Base-by-base conservation (phyloP, 2,329 filamentous ascomycete species). In the Aspergillus sp. region DNA sequence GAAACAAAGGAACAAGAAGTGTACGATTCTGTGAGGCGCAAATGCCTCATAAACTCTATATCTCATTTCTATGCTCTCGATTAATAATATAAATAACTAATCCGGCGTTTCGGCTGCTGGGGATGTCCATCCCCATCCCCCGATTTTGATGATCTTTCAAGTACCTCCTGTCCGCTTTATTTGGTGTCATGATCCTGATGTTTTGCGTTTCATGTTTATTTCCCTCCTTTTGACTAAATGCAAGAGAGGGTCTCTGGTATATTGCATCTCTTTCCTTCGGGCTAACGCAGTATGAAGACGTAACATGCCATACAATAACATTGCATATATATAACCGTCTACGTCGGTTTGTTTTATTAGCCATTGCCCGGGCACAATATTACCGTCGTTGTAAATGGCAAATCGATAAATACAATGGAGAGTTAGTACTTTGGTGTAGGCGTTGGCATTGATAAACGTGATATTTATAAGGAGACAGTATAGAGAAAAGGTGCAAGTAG, bases 1-100 rank as follows among this genome's bases (percentile, higher is more conserved):
- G 45, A 78, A 77, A 66, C 74, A 74, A 53, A 79, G 79, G 68
- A 74, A 72, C 66, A 79, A 75, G 66, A 78, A 75, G 69, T 80
- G 78, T 68, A 65, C 66, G 59, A 79, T 80, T 64, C 67, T 80
- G 70, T 79, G 72, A 72, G 68, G 46, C 56, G 15, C 3, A 34
- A 37, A 37, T 22, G 45, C 51, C 51, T 33, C 39, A 47, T 40
- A 24, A 34, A 48, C 42, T 47, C 46, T 52, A 48, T 40, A 51
- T 34, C 30, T 41, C 34, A 11, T 52, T 33, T 54, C 54, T 51
- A 55, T 51, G 59, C 55, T 61, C 62, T 63, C 66, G 60, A 69
- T 64, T 64, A 69, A 70, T 71, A 70, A 71, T 70, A 72, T 71
- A 71, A 69, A 70, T 67, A 69, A 70, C 70, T 73, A 73, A 71